phyloP scores from a whole-genome alignment of 192 early-diverging fungal species.

The Coemansia sp. region DNA sequence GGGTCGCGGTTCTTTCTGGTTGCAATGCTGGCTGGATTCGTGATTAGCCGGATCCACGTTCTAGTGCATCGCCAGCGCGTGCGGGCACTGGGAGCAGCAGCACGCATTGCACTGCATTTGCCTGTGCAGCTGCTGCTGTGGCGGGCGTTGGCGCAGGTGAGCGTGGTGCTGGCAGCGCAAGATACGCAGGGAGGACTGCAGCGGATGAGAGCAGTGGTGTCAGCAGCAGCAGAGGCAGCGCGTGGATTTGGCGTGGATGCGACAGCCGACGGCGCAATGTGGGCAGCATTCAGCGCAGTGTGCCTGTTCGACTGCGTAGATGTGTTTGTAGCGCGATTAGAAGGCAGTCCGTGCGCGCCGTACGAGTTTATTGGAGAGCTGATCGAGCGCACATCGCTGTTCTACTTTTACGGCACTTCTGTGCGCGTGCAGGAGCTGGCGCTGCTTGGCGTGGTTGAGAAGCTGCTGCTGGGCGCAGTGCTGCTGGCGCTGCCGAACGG shows the following conservation, averaged over 20 bases:
- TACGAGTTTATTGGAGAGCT: constrained; percentile 49
- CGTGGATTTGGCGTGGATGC: constrained; percentile 13
- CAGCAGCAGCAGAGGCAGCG: constrained; percentile 4
- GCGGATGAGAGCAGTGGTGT: constrained; percentile 34
- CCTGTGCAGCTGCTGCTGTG: constrained; percentile 27
- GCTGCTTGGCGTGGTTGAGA: constrained; percentile 28
- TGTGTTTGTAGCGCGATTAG: constrained; percentile 51
- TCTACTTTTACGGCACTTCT: constrained; percentile 49
- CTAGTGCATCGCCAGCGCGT: constrained; percentile 47
- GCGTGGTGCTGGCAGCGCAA: constrained; percentile 13
- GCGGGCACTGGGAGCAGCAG: constrained; percentile 25
- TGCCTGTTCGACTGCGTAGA: constrained; percentile 51
- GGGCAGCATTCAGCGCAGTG: constrained; percentile 30
- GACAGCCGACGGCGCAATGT: constrained; percentile 19
- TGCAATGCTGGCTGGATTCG: constrained; percentile 30
- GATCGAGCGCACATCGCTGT: constrained; percentile 50
- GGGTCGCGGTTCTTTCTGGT: constrained; percentile 50
- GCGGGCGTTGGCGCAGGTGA: constrained; percentile 15
- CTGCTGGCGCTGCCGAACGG: constrained; percentile 33
- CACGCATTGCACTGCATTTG: constrained; percentile 32
- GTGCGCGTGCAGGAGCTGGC: constrained; percentile 50
- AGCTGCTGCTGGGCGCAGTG: constrained; percentile 30
- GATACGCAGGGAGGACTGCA: not conserved
- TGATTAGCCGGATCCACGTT: constrained; percentile 49
- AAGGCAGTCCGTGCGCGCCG: constrained; percentile 51